Conservation (phyloP, 805 yeast species). For the Kodamaea fukazawae region DNA sequence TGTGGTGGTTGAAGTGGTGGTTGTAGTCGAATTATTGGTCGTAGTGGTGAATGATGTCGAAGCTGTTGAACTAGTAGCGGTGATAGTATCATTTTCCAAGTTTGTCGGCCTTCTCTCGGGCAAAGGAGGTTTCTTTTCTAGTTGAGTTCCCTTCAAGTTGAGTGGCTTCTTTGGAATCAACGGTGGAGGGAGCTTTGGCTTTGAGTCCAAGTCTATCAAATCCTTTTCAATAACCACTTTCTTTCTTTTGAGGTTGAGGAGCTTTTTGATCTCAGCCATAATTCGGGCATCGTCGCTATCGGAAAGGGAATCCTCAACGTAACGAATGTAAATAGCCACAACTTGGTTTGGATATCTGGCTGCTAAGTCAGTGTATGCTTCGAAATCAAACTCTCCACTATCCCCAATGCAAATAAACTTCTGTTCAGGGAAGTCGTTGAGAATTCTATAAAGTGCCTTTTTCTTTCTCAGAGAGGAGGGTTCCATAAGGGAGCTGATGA, state of each 20-base stretch:
- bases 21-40: conserved; percentile 4
- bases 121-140: conserved; percentile 30
- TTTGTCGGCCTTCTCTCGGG: conserved; percentile 16
- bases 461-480: conserved; percentile 83
- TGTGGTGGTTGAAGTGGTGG: too few species aligned
- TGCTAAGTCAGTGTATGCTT: conserved; percentile 79
- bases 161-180: conserved; percentile 49
- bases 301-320: conserved; percentile 68
- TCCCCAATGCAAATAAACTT: conserved; percentile 88
- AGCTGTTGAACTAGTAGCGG: too few species aligned
- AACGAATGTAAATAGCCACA: conserved; percentile 74
- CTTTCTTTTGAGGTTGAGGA: conserved; percentile 14
- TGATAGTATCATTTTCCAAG: conserved; percentile 8
- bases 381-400: conserved; percentile 92
- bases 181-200: conserved; percentile 20
- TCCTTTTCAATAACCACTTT: conserved; percentile 18
- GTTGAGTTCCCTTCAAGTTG: conserved; percentile 28
- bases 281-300: conserved; percentile 43
- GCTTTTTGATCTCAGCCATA: conserved; percentile 28
- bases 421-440: conserved; percentile 72
- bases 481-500: conserved; percentile 78
- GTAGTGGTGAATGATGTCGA: too few species aligned
- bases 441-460: conserved; percentile 56
- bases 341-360: conserved; percentile 59
- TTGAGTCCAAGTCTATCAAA: conserved; percentile 35